Evolutionary conservation across 2,329 filamentous ascomycete species (phyloP), one percentile per base, ranked within the genome.

Genomic region (Arthrobotrys megalospora): DNA sequence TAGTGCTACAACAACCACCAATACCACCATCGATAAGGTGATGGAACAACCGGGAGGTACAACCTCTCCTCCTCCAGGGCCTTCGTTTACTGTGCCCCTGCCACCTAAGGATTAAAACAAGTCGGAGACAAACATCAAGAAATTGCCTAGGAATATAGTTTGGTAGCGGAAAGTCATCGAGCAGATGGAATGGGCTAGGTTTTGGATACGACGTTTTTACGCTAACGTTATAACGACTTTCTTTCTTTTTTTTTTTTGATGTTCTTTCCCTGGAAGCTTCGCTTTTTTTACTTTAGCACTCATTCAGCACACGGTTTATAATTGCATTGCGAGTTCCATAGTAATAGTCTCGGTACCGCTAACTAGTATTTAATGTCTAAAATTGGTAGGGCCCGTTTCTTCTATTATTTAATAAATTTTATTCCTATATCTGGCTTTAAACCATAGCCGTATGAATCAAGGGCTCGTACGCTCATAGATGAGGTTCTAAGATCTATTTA

Each of bases 1-100:
- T 72, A 72, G 75, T 48, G 24, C 45, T 68, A 72, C 67, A 14
- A 72, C 75, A 1, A 72, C 67, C 32, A 78, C 67, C 12, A 78
- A 71, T 48, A 72, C 75, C 8, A 53, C 75, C 14, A 78, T 78
- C 10, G 62, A 78, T 34, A 21, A 78, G 28, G 75, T 68, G 4
- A 64, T 78, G 11, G 69, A 73, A 14, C 24, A 60, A 6, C n/a
- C 50, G 24, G 21, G n/a, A 24, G 16, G 1, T 6, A 28, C 16
- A 28, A n/a, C 36, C 21, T 47, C 43, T 24, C 67, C 67, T 43
- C 16, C 55, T 53, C 32, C 47, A 21, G 58, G 16, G 1, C 24
- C 55, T n/a, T 24, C 19, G 3, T 60, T 60, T 16, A 60, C 55
- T 16, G 55, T 60, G 7, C 55, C 55, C 28, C 19, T 60, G 19